Percentiles rank a stretch among this genome's conserved stretches.
Evolutionary conservation across 768 basidiomycete species (phyloP).

Genomic region (Gloeopeniophorella convolvens): DNA sequence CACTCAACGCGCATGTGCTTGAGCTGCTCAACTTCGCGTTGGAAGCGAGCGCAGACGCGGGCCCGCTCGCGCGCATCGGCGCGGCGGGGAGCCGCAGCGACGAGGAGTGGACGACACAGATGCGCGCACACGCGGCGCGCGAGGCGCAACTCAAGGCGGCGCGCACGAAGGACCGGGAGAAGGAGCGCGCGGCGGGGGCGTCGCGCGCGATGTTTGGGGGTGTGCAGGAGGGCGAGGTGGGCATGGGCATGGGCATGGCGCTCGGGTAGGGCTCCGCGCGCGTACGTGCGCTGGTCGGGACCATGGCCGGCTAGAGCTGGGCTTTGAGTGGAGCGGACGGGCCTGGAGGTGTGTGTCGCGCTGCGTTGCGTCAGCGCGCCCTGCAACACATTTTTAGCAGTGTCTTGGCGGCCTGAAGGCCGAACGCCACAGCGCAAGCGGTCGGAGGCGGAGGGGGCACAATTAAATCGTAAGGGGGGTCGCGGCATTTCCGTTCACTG

Average conservation of each 20-base stretch:
- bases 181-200: background rate
- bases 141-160: conserved; percentile 7
- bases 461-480: too few species aligned
- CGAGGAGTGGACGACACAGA: conserved; percentile 16
- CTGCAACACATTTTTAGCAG: too few species aligned
- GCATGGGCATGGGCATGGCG: conserved; percentile 11
- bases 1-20: conserved; percentile 73
- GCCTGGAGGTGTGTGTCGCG: too few species aligned
- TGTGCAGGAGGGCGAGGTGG: conserved; percentile 6
- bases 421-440: too few species aligned
- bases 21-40: conserved; percentile 79
- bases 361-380: too few species aligned
- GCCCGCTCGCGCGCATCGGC: conserved; percentile 6
- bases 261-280: too few species aligned
- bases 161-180: conserved; percentile 7
- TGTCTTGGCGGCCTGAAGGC: too few species aligned
- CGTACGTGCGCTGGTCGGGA: too few species aligned
- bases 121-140: conserved; percentile 15
- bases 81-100: background rate
- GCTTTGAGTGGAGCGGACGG: too few species aligned
- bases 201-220: conserved; percentile 8
- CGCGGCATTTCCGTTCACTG: too few species aligned
- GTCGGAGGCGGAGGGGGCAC: too few species aligned
- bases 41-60: conserved; percentile 32
- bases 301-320: too few species aligned